A percentile compares a stretch with the other conserved stretches of the same genome.
phyloP scores from a whole-genome alignment of 2,329 filamentous ascomycete genomes.

The Verticillium alfalfae region DNA sequence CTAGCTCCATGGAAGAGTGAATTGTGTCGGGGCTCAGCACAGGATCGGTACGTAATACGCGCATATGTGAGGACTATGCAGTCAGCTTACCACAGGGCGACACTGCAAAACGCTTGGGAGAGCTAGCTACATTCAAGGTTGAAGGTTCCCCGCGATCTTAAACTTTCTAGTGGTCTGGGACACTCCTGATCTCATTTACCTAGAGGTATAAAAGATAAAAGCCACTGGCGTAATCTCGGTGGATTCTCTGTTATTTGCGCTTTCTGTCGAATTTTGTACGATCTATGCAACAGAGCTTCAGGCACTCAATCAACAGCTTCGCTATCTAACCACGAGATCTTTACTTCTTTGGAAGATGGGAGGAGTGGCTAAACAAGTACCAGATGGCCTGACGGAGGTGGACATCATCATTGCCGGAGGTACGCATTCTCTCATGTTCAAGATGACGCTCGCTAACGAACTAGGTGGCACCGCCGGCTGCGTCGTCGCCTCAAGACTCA shows the following conservation, averaged over 20 bases:
- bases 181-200: no score
- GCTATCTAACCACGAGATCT: not conserved
- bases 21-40: no score
- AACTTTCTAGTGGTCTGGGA: not conserved
- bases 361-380: slow-evolving; percentile 1
- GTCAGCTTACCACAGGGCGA: not conserved
- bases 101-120: no score
- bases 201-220: no score
- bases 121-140: not conserved
- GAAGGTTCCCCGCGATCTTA: not conserved
- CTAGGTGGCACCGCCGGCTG: slow-evolving; percentile 40
- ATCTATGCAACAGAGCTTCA: not conserved
- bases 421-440: not conserved
- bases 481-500: slow-evolving; percentile 41
- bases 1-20: no score
- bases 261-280: no score
- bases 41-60: not conserved
- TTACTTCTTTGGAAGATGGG: not conserved
- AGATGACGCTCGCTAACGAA: not conserved
- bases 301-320: not conserved
- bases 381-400: slow-evolving; percentile 8
- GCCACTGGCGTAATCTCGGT: no score
- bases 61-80: not conserved
- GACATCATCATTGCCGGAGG: slow-evolving; percentile 16
- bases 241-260: no score